These are phyloP conservation scores for Aspergillus unguis DNA, from an alignment of 2,329 filamentous ascomycete species.

Conservation along the genomic window DNA sequence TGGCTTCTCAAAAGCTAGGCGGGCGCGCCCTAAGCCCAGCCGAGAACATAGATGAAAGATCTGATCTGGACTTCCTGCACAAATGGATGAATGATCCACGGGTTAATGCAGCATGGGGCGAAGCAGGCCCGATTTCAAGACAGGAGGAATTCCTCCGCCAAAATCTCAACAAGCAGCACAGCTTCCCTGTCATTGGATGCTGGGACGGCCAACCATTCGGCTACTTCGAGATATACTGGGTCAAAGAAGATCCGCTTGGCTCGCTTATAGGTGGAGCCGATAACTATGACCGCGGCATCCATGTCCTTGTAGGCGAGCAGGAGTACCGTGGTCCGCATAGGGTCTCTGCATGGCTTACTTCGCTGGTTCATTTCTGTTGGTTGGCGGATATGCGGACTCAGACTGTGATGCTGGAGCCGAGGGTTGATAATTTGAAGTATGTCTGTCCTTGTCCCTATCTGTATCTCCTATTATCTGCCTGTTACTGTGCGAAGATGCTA, in stretches of 20 bases:
- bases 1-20: slow-evolving; percentile 45
- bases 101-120: slow-evolving; percentile 81
- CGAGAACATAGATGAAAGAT: slow-evolving; percentile 39
- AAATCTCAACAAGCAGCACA: slow-evolving; percentile 66
- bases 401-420: slow-evolving; percentile 79
- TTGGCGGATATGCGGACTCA: slow-evolving; percentile 75
- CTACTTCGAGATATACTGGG: slow-evolving; percentile 98
- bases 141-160: slow-evolving; percentile 67
- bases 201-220: slow-evolving; percentile 96
- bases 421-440: slow-evolving; percentile 86
- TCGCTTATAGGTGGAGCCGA: slow-evolving; percentile 62
- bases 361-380: slow-evolving; percentile 83
- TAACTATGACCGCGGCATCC: slow-evolving; percentile 84
- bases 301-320: slow-evolving; percentile 86
- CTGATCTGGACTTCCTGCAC: slow-evolving; percentile 68
- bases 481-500: slow-evolving; percentile 6
- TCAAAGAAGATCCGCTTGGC: slow-evolving; percentile 82
- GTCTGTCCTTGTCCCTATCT: slow-evolving; percentile 28
- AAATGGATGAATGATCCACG: slow-evolving; percentile 86
- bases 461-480: background rate
- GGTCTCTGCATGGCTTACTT: slow-evolving; percentile 76
- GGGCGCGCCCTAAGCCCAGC: slow-evolving; percentile 27
- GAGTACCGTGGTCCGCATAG: slow-evolving; percentile 78
- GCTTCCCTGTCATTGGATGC: slow-evolving; percentile 85
- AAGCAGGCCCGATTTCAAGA: slow-evolving; percentile 52